Conservation (phyloP, 768 basidiomycete genomes). For the Termitomyces titanicus region DNA sequence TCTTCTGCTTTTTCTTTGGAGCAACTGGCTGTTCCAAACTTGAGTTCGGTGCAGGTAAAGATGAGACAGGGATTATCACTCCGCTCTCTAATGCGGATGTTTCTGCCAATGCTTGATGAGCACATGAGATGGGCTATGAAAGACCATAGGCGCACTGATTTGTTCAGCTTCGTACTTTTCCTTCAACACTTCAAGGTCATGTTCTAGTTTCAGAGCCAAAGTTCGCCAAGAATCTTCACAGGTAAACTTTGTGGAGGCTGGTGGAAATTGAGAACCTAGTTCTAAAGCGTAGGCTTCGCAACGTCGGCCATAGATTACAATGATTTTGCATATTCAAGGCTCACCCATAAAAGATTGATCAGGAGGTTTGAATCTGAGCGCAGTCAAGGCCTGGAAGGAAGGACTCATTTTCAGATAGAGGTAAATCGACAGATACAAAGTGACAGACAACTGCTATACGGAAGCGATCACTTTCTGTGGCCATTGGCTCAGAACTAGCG, state of each 20-base stretch:
- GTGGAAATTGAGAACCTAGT: constrained; percentile 32
- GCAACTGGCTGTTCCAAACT: constrained; percentile 10
- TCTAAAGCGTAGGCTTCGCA: constrained; percentile 43
- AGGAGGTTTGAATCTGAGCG: constrained; percentile 41
- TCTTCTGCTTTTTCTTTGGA: constrained; percentile 18
- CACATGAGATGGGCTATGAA: constrained; percentile 11
- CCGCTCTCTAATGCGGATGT: constrained; percentile 22
- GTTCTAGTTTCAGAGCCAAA: constrained; percentile 40
- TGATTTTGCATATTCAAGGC: constrained; percentile 8
- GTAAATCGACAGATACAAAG: not conserved
- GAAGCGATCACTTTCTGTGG: constrained; percentile 26
- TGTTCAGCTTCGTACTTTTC: constrained; percentile 37
- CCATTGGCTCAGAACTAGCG: not conserved
- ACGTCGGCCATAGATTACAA: not conserved
- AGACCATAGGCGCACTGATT: constrained; percentile 28
- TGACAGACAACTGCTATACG: constrained; percentile 39
- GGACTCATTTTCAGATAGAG: not conserved
- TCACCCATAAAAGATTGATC: constrained; percentile 38
- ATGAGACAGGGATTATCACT: constrained; percentile 11
- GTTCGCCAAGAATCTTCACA: constrained; percentile 33
- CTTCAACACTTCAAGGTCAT: constrained; percentile 32
- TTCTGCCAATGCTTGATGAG: not conserved
- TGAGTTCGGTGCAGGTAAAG: constrained; percentile 7
- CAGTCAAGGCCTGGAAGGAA: constrained; percentile 37
- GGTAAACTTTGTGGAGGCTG: constrained; percentile 18